Conservation (phyloP, 2,329 filamentous ascomycete genomes). For the Nigrospora osmanthi region DNA sequence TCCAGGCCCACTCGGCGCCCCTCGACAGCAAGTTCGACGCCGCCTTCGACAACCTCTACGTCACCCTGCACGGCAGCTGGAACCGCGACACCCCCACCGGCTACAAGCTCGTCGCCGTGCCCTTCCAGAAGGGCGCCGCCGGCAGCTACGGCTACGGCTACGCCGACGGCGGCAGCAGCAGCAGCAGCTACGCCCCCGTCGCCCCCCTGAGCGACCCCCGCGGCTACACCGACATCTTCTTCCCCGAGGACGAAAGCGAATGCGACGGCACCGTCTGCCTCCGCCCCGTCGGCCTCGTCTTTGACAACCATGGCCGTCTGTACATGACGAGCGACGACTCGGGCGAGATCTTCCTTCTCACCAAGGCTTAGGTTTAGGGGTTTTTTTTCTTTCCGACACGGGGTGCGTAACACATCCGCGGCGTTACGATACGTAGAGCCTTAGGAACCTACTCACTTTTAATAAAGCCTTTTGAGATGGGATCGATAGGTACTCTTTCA, state of each 20-base stretch:
- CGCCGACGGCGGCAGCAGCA: too few species aligned
- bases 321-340: conserved; percentile 46
- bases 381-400: too few species aligned
- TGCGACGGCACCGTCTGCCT: conserved; percentile 40
- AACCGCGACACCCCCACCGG: conserved; percentile 23
- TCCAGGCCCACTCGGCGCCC: conserved; percentile 53
- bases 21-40: conserved; percentile 56
- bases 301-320: conserved; percentile 34
- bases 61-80: conserved; percentile 57
- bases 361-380: conserved; percentile 6
- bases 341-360: conserved; percentile 33
- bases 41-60: conserved; percentile 45
- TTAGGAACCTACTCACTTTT: too few species aligned
- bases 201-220: conserved; percentile 24
- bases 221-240: conserved; percentile 38
- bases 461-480: too few species aligned
- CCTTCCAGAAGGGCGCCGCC: conserved; percentile 21
- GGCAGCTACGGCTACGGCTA: conserved; percentile 11
- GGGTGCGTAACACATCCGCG: too few species aligned
- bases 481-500: too few species aligned
- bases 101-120: conserved; percentile 26
- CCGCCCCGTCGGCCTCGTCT: conserved; percentile 39
- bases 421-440: too few species aligned
- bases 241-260: conserved; percentile 33
- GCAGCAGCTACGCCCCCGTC: conserved; percentile 14